phyloP scores from a whole-genome alignment of 2,329 filamentous ascomycete genomes.

The Trichoderma endophyticum region DNA sequence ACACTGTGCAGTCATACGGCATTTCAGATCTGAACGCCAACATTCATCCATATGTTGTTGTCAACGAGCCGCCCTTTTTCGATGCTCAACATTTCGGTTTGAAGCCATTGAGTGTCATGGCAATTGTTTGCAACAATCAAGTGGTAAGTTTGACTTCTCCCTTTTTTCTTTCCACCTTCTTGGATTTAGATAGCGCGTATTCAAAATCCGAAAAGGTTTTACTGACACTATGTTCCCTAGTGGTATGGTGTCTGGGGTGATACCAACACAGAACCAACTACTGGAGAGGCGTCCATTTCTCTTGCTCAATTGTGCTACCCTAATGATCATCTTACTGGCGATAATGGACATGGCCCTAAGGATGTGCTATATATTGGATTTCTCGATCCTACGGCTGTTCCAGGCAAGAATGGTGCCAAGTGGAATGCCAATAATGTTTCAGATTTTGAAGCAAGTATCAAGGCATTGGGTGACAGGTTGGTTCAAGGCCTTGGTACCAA shows the following conservation, averaged over 20 bases:
- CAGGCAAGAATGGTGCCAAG: slow-evolving; percentile 45
- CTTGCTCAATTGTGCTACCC: slow-evolving; percentile 52
- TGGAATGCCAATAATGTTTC: slow-evolving; percentile 46
- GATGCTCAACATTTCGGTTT: neutral
- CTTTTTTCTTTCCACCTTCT: neutral
- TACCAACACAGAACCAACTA: slow-evolving; percentile 47
- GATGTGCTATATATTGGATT: slow-evolving; percentile 59
- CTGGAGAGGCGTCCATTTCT: slow-evolving; percentile 50
- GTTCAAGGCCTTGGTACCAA: slow-evolving; percentile 29
- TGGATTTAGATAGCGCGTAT: neutral
- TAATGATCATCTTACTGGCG: slow-evolving; percentile 42
- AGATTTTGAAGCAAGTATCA: slow-evolving; percentile 48
- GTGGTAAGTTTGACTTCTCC: neutral
- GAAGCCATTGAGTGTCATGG: slow-evolving; percentile 13
- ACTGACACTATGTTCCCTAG: neutral
- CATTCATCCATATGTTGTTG: slow-evolving; percentile 46
- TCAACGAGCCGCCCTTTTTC: slow-evolving; percentile 35
- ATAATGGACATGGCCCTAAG: slow-evolving; percentile 49
- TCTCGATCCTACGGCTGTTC: slow-evolving; percentile 47
- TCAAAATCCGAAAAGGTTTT: neutral
- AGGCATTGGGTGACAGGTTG: slow-evolving; percentile 44
- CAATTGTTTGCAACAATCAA: slow-evolving; percentile 16
- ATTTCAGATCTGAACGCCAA: slow-evolving; percentile 41
- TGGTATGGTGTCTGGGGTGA: slow-evolving; percentile 55
- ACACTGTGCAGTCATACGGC: slow-evolving; percentile 32